Percentiles rank a stretch among this genome's conserved stretches.
These are phyloP conservation scores for Exobasidium rhododendri DNA, from an alignment of 1,284 basidiomycete genomes.

Conservation along the genomic window DNA sequence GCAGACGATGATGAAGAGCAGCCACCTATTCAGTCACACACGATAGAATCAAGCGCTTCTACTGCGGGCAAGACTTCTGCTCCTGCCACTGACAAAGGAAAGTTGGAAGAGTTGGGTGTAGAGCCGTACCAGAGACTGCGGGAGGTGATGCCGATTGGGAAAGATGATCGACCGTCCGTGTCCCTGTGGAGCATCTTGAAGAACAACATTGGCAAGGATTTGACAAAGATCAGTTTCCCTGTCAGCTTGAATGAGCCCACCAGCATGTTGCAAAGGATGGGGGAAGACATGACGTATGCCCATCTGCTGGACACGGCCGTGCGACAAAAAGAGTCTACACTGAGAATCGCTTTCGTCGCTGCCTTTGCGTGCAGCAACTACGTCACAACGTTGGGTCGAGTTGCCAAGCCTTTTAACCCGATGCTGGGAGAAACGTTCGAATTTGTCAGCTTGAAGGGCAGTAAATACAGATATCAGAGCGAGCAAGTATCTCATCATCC, in stretches of 20 bases:
- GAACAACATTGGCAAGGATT: constrained; percentile 91
- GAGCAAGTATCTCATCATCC: constrained; percentile 97
- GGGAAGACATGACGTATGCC: constrained; percentile 56
- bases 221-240: constrained; percentile 93
- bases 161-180: constrained; percentile 80
- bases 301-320: constrained; percentile 71
- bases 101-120: constrained; percentile 27
- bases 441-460: constrained; percentile 74
- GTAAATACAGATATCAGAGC: constrained; percentile 81
- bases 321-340: constrained; percentile 71
- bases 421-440: constrained; percentile 82
- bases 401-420: constrained; percentile 55
- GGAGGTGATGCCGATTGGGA: constrained; percentile 66
- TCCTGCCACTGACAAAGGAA: background rate
- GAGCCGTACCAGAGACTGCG: constrained; percentile 67
- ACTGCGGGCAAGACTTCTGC: background rate
- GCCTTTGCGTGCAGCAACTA: constrained; percentile 99
- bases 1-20: constrained; percentile 27
- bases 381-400: constrained; percentile 73
- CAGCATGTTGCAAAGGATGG: constrained; percentile 78
- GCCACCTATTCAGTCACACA: background rate
- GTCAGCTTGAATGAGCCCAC: constrained; percentile 77
- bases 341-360: constrained; percentile 85
- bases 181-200: constrained; percentile 95
- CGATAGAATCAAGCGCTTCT: background rate